Conservation (phyloP, 805 yeast genomes). For the Saccharomycopsis fermentans region DNA sequence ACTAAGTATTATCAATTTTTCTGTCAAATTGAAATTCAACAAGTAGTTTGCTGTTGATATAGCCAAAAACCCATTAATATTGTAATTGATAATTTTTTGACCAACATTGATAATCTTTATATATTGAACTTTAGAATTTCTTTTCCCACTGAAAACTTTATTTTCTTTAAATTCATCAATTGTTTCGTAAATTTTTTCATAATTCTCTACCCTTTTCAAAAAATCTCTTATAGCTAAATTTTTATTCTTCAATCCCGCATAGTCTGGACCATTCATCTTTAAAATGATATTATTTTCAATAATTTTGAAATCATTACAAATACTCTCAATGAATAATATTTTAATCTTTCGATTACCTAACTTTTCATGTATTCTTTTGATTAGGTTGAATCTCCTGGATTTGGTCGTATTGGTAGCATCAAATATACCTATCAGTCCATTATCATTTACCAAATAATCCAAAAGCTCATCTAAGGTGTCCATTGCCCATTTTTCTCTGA, state of each 20-base stretch:
- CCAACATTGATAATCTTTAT: slow-evolving; percentile 96
- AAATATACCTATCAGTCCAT: slow-evolving; percentile 87
- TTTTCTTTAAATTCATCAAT: slow-evolving; percentile 74
- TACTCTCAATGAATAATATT: slow-evolving; percentile 75
- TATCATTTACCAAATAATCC: slow-evolving; percentile 68
- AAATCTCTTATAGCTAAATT: slow-evolving; percentile 66
- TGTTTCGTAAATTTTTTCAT: slow-evolving; percentile 84
- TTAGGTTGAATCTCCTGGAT: slow-evolving; percentile 47
- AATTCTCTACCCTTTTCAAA: slow-evolving; percentile 67
- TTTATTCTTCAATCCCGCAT: slow-evolving; percentile 73
- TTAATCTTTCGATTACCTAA: slow-evolving; percentile 49
- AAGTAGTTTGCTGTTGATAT: slow-evolving; percentile 89
- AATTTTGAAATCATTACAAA: slow-evolving; percentile 70
- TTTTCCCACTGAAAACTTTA: not conserved
- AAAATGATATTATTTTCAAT: slow-evolving; percentile 77
- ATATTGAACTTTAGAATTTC: slow-evolving; percentile 46
- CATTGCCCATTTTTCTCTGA: slow-evolving; percentile 93
- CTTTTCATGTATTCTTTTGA: slow-evolving; percentile 23
- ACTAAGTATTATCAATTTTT: slow-evolving; percentile 89
- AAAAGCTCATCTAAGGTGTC: slow-evolving; percentile 79
- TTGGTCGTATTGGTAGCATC: slow-evolving; percentile 78
- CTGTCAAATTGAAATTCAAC: slow-evolving; percentile 77
- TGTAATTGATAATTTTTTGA: slow-evolving; percentile 82
- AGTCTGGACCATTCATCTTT: slow-evolving; percentile 90
- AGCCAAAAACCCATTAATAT: slow-evolving; percentile 79